Evolutionary conservation across 2,329 filamentous ascomycete genomes (phyloP).

Genomic region (Venturia effusa): DNA sequence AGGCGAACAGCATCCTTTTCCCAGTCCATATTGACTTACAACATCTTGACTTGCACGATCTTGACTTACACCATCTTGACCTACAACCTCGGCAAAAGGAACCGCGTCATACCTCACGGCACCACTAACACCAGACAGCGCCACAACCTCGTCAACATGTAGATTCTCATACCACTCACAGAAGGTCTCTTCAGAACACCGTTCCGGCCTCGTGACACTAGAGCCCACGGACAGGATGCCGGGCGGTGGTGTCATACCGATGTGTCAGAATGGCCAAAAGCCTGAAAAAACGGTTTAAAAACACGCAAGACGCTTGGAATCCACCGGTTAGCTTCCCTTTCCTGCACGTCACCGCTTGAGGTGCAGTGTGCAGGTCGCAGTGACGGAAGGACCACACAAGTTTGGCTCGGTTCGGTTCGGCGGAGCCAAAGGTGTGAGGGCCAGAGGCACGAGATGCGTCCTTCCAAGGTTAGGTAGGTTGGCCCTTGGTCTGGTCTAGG

Average conservation of each 20-base stretch:
- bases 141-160: slow-evolving; percentile 17
- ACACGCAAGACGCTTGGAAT: neutral
- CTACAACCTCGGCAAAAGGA: too few relatives aligned
- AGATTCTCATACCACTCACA: slow-evolving; percentile 21
- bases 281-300: neutral
- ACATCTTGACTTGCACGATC: too few relatives aligned
- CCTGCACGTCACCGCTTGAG: neutral
- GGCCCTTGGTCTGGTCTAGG: neutral
- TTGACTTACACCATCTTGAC: too few relatives aligned
- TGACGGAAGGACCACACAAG: neutral
- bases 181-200: slow-evolving; percentile 15
- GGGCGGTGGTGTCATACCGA: slow-evolving; percentile 6
- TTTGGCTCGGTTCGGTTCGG: neutral
- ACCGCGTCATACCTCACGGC: slow-evolving; percentile 17
- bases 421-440: too few relatives aligned
- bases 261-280: neutral
- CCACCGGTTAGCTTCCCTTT: neutral
- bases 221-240: slow-evolving; percentile 22
- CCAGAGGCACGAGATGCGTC: too few relatives aligned
- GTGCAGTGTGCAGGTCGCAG: neutral
- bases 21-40: too few relatives aligned
- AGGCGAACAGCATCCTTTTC: slow-evolving; percentile 11
- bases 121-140: slow-evolving; percentile 17
- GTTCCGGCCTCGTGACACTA: slow-evolving; percentile 8
- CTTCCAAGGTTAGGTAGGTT: too few relatives aligned